A percentile compares a stretch with the other conserved stretches of the same genome.
Evolutionary conservation across 805 yeast genomes (phyloP).

Genomic region (Saccharomycopsis sp.): DNA sequence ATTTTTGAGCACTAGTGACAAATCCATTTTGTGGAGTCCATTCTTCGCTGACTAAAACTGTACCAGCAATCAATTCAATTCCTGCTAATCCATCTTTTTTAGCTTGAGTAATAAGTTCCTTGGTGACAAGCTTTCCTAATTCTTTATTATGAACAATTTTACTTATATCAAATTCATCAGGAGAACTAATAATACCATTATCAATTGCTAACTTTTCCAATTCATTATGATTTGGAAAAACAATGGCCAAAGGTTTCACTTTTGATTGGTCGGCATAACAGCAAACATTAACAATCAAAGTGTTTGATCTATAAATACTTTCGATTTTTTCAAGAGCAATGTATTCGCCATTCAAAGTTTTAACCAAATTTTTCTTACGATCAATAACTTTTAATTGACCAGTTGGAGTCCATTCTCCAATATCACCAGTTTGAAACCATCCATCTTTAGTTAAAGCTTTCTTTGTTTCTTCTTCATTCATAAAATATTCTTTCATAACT

Average conservation of each 20-base stretch:
- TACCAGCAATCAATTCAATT: conserved; percentile 74
- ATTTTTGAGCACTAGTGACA: conserved; percentile 91
- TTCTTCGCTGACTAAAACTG: conserved; percentile 74
- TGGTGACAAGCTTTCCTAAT: conserved; percentile 42
- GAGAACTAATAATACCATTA: conserved; percentile 36
- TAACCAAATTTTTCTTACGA: conserved; percentile 91
- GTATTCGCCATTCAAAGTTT: conserved; percentile 94
- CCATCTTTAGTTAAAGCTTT: conserved; percentile 71
- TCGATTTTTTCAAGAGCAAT: conserved; percentile 94
- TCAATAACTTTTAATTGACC: conserved; percentile 83
- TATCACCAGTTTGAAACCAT: conserved; percentile 96
- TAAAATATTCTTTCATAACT: conserved; percentile 68
- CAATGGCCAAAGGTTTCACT: conserved; percentile 87
- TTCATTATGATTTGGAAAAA: conserved; percentile 67
- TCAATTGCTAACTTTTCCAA: conserved; percentile 51
- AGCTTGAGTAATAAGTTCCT: conserved; percentile 63
- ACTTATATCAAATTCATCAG: conserved; percentile 32
- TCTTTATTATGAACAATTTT: conserved; percentile 45
- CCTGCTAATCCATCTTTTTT: conserved; percentile 72
- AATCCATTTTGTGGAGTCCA: conserved; percentile 97
- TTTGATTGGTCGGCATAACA: conserved; percentile 84
- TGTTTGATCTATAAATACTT: conserved; percentile 77
- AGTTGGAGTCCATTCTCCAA: conserved; percentile 79
- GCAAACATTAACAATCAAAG: conserved; percentile 70
- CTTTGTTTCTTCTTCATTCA: conserved; percentile 72